These are phyloP conservation scores for Vicia sativa DNA, from an alignment of 306 rosid genomes.

Conservation along the genomic window DNA sequence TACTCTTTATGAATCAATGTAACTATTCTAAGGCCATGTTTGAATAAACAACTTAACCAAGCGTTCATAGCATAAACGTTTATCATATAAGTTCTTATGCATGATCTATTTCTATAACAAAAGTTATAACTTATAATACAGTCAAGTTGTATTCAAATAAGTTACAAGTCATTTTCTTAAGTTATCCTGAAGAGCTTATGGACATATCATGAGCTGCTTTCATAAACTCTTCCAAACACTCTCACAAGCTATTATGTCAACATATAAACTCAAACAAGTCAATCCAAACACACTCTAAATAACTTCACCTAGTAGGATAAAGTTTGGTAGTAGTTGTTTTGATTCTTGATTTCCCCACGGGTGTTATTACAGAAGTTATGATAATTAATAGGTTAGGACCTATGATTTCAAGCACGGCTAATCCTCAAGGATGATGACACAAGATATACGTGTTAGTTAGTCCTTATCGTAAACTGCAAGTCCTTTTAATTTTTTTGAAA, in stretches of 20 bases:
- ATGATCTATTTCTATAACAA: background rate
- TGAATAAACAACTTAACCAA: background rate
- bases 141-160: background rate
- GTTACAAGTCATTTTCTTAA: background rate
- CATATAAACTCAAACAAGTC: background rate
- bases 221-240: background rate
- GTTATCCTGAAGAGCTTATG: background rate
- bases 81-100: background rate
- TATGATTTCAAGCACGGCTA: slow-evolving; percentile 13
- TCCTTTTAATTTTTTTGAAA: slow-evolving; percentile 23
- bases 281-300: background rate
- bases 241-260: background rate
- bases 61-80: background rate
- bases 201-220: background rate
- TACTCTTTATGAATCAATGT: slow-evolving; percentile 22
- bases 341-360: slow-evolving; percentile 23
- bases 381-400: background rate
- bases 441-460: slow-evolving; percentile 5
- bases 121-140: background rate
- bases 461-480: slow-evolving; percentile 12
- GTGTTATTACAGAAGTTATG: background rate
- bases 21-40: background rate
- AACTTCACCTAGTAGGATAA: slow-evolving; percentile 6
- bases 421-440: slow-evolving; percentile 8
- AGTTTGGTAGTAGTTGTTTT: slow-evolving; percentile 8